Evolutionary conservation across 768 basidiomycete species (phyloP), one percentile per base, ranked within the genome.

Genomic region (Bullera alba): DNA sequence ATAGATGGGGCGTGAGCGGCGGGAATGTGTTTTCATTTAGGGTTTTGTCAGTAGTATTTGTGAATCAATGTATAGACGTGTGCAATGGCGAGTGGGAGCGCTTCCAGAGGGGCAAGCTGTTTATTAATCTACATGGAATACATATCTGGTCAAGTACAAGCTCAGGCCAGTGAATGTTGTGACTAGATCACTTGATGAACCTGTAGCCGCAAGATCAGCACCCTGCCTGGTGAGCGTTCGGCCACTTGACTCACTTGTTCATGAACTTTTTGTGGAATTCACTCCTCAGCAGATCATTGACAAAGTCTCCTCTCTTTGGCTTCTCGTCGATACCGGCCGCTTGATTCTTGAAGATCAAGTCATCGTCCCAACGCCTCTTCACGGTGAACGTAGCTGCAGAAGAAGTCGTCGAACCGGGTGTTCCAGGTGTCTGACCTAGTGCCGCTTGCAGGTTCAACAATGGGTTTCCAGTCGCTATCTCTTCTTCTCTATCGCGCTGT

Each of bases 281-380:
- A 49, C 56, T 92, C 69, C 93, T 79, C 53, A 97, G 74, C 43
- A 96, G 77, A 73, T 97, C 95, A 68, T 99, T 97, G 55, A 97
- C 90, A 67, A 97, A 97, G 50, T 86, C 83, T 6, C 62, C 62
- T 12, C 84, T 83, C 61, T 79, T 78, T 2, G 77, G 73, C 67
- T 76, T 78, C 46, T 79, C 77, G 57, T 83, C 83, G 41, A 78
- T 70, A 27, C 78, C 80, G 74, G 83, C 83, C 0, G 95, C 88
- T 73, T 99, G 95, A 71, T 97, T 96, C 77, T 96, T 97, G 81
- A 97, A 97, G 65, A 97, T 91, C 47, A 95, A 77, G 73, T 99
- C 91, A 63, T 95, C 91, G 70, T 95, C 92, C 92, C 92, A 96
- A 50, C 92, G 79, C 62, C 84, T 78, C 75, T 92, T 92, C 42